phyloP scores from a whole-genome alignment of 257 asterid species.

The Ligustrum vulgare region DNA sequence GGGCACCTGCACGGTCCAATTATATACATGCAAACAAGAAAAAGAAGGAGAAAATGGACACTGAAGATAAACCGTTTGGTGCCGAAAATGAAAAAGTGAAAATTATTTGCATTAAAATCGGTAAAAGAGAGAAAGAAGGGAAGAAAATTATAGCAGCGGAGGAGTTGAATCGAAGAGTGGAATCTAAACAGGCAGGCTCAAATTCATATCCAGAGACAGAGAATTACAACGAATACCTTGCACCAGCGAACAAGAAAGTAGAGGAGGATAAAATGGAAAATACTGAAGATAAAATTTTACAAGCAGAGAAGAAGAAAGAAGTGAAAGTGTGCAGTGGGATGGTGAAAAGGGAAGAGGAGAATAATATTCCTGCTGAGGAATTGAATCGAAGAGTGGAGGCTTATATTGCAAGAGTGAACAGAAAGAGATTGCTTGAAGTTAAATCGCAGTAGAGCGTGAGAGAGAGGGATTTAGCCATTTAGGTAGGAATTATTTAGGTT shows the following conservation, averaged over 20 bases:
- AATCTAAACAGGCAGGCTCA: not conserved
- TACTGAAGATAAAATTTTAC: not conserved
- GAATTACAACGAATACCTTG: too few relatives aligned
- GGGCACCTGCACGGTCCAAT: not conserved
- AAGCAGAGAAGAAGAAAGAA: not conserved
- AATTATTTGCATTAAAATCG: not conserved
- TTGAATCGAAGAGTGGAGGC: constrained; percentile 2
- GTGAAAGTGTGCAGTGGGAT: not conserved
- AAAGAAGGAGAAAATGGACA: not conserved
- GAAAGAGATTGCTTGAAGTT: not conserved
- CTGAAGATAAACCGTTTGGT: not conserved
- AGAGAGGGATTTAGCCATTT: too few relatives aligned
- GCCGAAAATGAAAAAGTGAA: not conserved
- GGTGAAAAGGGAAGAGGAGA: not conserved
- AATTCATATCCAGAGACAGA: not conserved
- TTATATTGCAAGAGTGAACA: not conserved
- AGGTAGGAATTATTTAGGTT: too few relatives aligned
- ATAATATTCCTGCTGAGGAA: not conserved
- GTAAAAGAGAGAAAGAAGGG: too few relatives aligned
- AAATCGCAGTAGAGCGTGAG: not conserved
- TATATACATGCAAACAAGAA: not conserved
- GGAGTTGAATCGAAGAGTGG: not conserved
- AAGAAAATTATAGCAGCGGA: too few relatives aligned
- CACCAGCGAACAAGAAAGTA: not conserved
- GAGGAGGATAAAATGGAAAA: not conserved